Conservation (phyloP, 805 yeast genomes). For the Dipodascus albidus region DNA sequence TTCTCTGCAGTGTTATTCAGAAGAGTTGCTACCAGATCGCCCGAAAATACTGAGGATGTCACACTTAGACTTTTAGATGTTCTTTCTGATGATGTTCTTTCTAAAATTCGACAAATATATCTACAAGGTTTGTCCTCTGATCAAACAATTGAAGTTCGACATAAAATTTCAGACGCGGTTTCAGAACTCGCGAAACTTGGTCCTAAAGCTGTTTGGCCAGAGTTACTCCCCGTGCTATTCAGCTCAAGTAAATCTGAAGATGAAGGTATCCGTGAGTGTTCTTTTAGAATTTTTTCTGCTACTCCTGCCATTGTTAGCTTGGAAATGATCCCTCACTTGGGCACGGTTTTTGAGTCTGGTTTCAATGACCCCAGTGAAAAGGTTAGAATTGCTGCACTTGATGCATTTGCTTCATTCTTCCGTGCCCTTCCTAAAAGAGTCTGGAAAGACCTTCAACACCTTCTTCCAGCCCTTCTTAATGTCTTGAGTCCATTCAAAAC, state of each 20-base stretch:
- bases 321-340: conserved; percentile 40
- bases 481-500: conserved; percentile 77
- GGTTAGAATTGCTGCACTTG: conserved; percentile 83
- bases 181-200: conserved; percentile 72
- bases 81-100: conserved; percentile 44
- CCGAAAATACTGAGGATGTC: conserved; percentile 49
- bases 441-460: conserved; percentile 67
- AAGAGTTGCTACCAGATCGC: conserved; percentile 71
- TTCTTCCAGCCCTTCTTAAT: conserved; percentile 75
- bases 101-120: conserved; percentile 52
- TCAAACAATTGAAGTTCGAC: conserved; percentile 70
- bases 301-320: conserved; percentile 68
- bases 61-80: conserved; percentile 72
- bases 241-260: conserved; percentile 48
- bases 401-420: conserved; percentile 87
- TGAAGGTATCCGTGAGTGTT: conserved; percentile 71
- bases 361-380: conserved; percentile 70
- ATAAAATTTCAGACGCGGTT: conserved; percentile 86
- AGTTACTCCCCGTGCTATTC: conserved; percentile 63
- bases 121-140: conserved; percentile 57
- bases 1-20: conserved; percentile 85
- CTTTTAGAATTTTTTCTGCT: conserved; percentile 78
- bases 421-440: conserved; percentile 64
- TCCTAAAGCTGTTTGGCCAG: conserved; percentile 47
- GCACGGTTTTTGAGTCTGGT: conserved; percentile 68